Evolutionary conservation across 1,284 basidiomycete genomes (phyloP), one percentile per base, ranked within the genome.

Genomic region (Moniliophthora roreri): DNA sequence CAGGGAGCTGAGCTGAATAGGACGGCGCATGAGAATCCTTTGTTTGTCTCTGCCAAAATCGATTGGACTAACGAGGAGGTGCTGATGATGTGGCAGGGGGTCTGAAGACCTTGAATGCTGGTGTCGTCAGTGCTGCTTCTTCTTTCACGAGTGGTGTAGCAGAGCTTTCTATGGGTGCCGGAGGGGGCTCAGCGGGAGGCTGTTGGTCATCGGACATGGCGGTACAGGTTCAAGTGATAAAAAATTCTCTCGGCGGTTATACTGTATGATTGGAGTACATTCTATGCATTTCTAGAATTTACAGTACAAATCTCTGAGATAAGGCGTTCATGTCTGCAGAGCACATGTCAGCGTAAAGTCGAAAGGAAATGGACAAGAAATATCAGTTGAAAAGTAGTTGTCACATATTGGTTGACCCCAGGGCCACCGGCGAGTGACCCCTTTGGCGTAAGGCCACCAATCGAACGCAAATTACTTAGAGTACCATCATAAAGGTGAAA

Each of bases 381-480:
- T 58, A 59, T 81, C 80, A 84, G 80, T 66, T 67, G 66, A 62
- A 56, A 69, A 32, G 26, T 62, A 69, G 64, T 79, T 82, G 85
- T 89, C 87, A 88, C 87, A 89, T 79, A 68, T 66, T 77, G n/a
- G 74, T 68, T 68, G 65, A 60, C 75, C 79, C 78, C 85, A 87
- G 84, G 79, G 76, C 71, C 77, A 80, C 84, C 74, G 87, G 87
- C 87, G 74, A 76, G 85, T 79, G 75, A 69, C 70, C 81, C 85
- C 79, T 88, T 88, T 85, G 80, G 76, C 74, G 63, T 78, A 74
- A 73, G 75, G 73, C 63, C 65, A 69, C 69, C 71, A 69, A 70
- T 87, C 87, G 85, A 89, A 89, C 87, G 87, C 87, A 89, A 89
- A 89, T 89, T 89, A 89, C 87, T n/a, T 73, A 75, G 67, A 69